Percentiles rank a stretch among this genome's conserved stretches.
phyloP scores from a whole-genome alignment of 495 filamentous ascomycete species.

The Podospora conica region DNA sequence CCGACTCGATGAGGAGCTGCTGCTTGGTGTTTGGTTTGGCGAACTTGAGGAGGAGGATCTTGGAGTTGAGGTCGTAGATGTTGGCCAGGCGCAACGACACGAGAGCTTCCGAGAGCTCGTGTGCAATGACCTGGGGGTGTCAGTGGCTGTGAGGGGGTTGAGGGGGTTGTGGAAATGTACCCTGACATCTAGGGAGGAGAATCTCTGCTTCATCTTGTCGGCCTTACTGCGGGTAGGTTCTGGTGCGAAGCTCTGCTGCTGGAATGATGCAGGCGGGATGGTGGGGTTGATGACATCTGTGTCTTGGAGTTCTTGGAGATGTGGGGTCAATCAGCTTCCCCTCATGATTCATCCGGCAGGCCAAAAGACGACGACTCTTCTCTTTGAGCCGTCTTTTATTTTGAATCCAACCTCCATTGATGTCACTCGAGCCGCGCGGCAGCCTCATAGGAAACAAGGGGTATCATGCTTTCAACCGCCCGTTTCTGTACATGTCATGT shows the following conservation, averaged over 20 bases:
- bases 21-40: conserved; percentile 80
- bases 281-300: background rate
- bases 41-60: conserved; percentile 90
- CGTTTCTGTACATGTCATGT: background rate
- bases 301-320: background rate
- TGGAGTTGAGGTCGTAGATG: conserved; percentile 90
- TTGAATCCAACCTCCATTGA: too few relatives aligned
- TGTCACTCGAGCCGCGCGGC: too few relatives aligned
- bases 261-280: background rate
- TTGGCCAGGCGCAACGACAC: conserved; percentile 78
- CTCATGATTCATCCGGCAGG: background rate
- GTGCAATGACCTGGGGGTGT: conserved; percentile 67
- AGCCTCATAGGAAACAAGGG: too few relatives aligned
- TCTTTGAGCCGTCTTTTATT: too few relatives aligned
- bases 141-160: conserved; percentile 5
- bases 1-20: conserved; percentile 86
- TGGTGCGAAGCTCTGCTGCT: background rate
- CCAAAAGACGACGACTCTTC: too few relatives aligned
- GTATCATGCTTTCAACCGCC: too few relatives aligned
- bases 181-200: conserved; percentile 89
- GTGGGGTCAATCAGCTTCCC: background rate
- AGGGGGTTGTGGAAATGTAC: conserved; percentile 34
- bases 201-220: conserved; percentile 89
- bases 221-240: too few relatives aligned
- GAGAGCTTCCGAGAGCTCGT: conserved; percentile 75